Evolutionary conservation across 2,329 filamentous ascomycete species (phyloP).

Genomic region (Aspergillus sp.): DNA sequence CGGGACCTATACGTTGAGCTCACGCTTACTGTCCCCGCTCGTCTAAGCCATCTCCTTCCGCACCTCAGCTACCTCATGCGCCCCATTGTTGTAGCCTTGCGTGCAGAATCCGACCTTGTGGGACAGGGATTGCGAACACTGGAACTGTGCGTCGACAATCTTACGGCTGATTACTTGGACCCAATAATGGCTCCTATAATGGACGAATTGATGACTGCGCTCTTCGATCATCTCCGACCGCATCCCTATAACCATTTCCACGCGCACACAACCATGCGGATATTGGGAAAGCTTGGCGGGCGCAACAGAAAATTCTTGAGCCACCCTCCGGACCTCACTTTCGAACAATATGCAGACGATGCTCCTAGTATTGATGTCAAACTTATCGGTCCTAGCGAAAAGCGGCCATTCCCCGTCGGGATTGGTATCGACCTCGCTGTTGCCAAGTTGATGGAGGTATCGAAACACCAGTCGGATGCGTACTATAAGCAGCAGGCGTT

Average conservation of each 20-base stretch:
- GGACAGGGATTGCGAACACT: constrained; percentile 90
- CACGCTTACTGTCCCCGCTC: constrained; percentile 90
- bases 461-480: constrained; percentile 61
- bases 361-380: constrained; percentile 82
- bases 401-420: constrained; percentile 81
- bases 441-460: constrained; percentile 75
- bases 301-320: constrained; percentile 95
- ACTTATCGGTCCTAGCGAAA: constrained; percentile 83
- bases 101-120: constrained; percentile 88
- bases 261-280: constrained; percentile 95
- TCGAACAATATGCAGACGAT: constrained; percentile 84
- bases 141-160: constrained; percentile 95
- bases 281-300: constrained; percentile 92
- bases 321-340: constrained; percentile 78
- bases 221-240: constrained; percentile 93
- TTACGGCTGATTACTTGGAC: constrained; percentile 96
- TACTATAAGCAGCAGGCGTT: constrained; percentile 95
- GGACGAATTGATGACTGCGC: constrained; percentile 94
- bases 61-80: constrained; percentile 97
- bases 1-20: constrained; percentile 96
- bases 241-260: constrained; percentile 97
- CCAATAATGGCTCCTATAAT: constrained; percentile 99
- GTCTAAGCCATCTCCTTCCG: constrained; percentile 89
- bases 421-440: constrained; percentile 88
- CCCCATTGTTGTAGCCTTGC: constrained; percentile 89